These are phyloP conservation scores for Nicotiana tomentosiformis DNA, from an alignment of 257 asterid species.

Conservation along the genomic window DNA sequence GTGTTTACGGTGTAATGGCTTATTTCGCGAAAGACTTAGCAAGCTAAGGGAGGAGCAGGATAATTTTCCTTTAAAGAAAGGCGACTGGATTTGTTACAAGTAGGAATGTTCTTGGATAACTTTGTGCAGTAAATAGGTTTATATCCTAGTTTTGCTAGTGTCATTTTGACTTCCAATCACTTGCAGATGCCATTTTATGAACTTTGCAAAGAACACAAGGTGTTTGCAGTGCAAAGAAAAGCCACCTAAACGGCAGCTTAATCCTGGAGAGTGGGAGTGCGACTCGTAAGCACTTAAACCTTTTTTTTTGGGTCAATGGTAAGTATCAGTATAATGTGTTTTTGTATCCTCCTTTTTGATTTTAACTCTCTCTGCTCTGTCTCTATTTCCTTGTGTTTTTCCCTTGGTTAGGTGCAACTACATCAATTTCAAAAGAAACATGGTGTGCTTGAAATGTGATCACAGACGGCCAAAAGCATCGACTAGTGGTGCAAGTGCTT, in stretches of 20 bases:
- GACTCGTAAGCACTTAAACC: constrained; percentile 56
- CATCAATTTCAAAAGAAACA: constrained; percentile 75
- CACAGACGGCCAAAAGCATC: constrained; percentile 63
- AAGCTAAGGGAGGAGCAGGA: constrained; percentile 56
- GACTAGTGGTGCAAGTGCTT: constrained; percentile 3
- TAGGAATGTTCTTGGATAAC: constrained; percentile 21
- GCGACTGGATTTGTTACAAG: constrained; percentile 89
- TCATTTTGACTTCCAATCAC: constrained; percentile 9
- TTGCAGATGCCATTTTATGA: constrained; percentile 81
- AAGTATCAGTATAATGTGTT: background rate
- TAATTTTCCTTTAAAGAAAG: constrained; percentile 79
- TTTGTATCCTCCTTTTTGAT: background rate
- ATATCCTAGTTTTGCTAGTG: background rate
- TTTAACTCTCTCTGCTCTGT: background rate
- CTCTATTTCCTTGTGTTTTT: background rate
- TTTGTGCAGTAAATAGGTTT: background rate
- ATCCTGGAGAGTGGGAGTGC: constrained; percentile 97
- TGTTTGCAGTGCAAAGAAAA: constrained; percentile 77
- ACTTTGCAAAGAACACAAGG: constrained; percentile 81
- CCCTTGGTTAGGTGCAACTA: constrained; percentile 65
- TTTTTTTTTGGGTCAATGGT: background rate
- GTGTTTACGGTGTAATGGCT: constrained; percentile 62
- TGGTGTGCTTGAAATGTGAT: constrained; percentile 90
- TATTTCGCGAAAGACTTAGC: constrained; percentile 45
- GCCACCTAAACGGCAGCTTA: constrained; percentile 68